Percentiles rank a stretch among this genome's conserved stretches.
phyloP scores from a whole-genome alignment of 2,329 filamentous ascomycete species.

The Incumbomyces delicatus region DNA sequence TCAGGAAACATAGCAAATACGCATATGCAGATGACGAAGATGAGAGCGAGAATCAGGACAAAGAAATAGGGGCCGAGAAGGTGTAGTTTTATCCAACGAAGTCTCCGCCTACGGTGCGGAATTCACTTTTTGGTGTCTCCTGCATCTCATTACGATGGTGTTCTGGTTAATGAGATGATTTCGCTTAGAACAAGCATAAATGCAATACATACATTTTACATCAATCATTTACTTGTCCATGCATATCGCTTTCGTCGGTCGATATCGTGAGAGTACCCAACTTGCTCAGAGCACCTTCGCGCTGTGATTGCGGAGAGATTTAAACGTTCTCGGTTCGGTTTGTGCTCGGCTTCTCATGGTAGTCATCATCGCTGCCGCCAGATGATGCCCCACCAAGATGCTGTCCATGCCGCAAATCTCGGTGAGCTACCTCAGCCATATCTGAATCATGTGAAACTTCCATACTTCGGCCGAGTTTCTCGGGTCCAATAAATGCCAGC shows the following conservation, averaged over 20 bases:
- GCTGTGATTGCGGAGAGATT: too few relatives aligned
- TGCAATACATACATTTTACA: too few relatives aligned
- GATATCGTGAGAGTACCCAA: too few relatives aligned
- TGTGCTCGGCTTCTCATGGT: slow-evolving; percentile 13
- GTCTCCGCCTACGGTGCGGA: too few relatives aligned
- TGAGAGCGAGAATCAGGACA: not conserved
- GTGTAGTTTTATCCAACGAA: not conserved
- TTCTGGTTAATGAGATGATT: too few relatives aligned
- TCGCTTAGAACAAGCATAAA: too few relatives aligned
- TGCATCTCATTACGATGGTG: too few relatives aligned
- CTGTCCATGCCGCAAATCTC: slow-evolving; percentile 12
- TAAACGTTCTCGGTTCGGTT: slow-evolving; percentile 10
- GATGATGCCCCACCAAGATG: slow-evolving; percentile 5
- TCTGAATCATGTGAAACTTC: slow-evolving; percentile 40
- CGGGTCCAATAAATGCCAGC: slow-evolving; percentile 38
- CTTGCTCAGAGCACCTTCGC: too few relatives aligned
- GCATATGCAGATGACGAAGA: slow-evolving; percentile 55
- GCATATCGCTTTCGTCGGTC: too few relatives aligned
- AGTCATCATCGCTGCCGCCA: slow-evolving; percentile 7
- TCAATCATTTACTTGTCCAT: too few relatives aligned
- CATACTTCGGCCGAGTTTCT: slow-evolving; percentile 38
- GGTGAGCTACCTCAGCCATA: slow-evolving; percentile 30
- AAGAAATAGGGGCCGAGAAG: not conserved
- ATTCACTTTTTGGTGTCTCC: too few relatives aligned
- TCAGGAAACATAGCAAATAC: slow-evolving; percentile 51